phyloP scores from a whole-genome alignment of 2,329 filamentous ascomycete genomes.

The Aspergillus novofumigatus region DNA sequence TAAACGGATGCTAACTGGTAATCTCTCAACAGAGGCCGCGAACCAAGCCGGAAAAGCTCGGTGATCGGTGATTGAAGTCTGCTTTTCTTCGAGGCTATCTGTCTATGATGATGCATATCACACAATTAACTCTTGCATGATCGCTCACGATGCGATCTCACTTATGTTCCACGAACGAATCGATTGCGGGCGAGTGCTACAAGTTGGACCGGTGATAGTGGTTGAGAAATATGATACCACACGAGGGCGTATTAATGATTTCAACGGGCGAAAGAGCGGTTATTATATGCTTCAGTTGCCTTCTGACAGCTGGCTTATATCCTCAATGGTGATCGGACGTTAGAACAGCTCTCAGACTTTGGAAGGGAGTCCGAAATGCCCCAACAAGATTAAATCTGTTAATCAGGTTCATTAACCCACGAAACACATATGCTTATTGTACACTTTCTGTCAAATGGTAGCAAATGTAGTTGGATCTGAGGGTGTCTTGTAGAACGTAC shows the following conservation, averaged over 20 bases:
- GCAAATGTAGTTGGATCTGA: neutral
- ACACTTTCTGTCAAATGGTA: neutral
- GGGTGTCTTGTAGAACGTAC: neutral
- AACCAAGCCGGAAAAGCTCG: slow-evolving; percentile 49
- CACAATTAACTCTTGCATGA: slow-evolving; percentile 3
- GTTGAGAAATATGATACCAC: neutral
- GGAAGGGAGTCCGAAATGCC: neutral
- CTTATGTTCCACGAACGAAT: neutral
- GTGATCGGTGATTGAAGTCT: slow-evolving; percentile 34
- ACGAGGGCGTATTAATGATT: neutral
- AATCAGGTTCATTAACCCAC: too few species aligned
- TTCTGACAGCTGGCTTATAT: neutral
- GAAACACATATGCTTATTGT: neutral
- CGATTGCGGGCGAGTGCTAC: neutral
- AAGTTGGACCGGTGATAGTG: neutral
- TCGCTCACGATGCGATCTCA: slow-evolving; percentile 11
- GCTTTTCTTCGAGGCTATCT: slow-evolving; percentile 14
- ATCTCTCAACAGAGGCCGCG: slow-evolving; percentile 39
- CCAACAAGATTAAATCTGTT: neutral
- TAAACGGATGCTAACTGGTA: slow-evolving; percentile 8
- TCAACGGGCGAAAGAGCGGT: neutral
- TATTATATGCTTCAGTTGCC: neutral
- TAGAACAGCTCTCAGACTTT: neutral
- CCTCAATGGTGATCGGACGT: neutral
- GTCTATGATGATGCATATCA: slow-evolving; percentile 9